These are phyloP conservation scores for Paralagenidium karlingii DNA, from an alignment of 352 stramenopile species.

Conservation along the genomic window DNA sequence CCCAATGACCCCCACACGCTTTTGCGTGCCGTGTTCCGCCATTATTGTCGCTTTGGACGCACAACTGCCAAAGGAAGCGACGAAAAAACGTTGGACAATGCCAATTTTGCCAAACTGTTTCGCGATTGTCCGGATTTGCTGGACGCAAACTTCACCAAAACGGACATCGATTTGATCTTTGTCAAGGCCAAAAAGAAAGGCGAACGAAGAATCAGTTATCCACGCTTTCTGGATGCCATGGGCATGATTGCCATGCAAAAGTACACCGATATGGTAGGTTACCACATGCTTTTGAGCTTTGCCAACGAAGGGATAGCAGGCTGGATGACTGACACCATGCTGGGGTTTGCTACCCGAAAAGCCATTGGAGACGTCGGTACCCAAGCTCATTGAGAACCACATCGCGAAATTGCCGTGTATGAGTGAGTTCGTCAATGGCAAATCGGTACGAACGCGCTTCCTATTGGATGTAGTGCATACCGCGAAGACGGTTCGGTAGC, in stretches of 20 bases:
- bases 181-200: conserved; percentile 79
- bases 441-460: conserved; percentile 13
- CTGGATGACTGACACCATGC: not conserved
- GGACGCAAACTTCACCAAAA: conserved; percentile 35
- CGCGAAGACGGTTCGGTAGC: not conserved
- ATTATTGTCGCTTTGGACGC: conserved; percentile 76
- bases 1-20: conserved; percentile 72
- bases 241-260: conserved; percentile 76
- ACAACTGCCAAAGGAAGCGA: conserved; percentile 44
- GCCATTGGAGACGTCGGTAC: conserved; percentile 42
- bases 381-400: conserved; percentile 48
- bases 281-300: not conserved
- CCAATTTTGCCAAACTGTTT: conserved; percentile 80
- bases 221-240: conserved; percentile 73
- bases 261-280: conserved; percentile 52
- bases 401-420: conserved; percentile 51
- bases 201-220: conserved; percentile 72
- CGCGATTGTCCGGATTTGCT: conserved; percentile 60
- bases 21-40: conserved; percentile 69
- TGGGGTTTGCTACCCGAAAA: conserved; percentile 10
- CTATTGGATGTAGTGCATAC: not conserved
- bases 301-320: not conserved
- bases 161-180: conserved; percentile 82
- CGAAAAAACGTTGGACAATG: conserved; percentile 73
- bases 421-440: conserved; percentile 44